Base-by-base conservation (phyloP, 108 stramenopile species). In the Aurantiochytrium sp. region DNA sequence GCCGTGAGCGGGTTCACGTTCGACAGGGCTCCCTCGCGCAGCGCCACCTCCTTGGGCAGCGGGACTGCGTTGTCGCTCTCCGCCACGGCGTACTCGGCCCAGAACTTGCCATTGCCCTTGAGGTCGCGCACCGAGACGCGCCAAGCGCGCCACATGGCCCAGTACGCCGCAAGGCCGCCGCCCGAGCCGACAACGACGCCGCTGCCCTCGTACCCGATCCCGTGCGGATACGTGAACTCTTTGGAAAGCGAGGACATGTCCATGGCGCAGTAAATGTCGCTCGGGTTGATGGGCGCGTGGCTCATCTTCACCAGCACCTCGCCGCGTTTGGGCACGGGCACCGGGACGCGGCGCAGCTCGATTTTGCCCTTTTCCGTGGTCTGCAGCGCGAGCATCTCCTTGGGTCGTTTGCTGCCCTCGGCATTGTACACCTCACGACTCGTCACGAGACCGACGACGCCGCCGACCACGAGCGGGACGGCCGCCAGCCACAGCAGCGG, bases 1-100 rank as follows among this genome's bases (percentile, higher is more conserved):
- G 92, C 94, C 22, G 94, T 93, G 85, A 92, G 92, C 22, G 94
- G 94, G 89, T 94, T 94, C 5, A 93, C 91, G 73, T 92, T 91
- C 50, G 91, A 93, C 3, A 86, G 59, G 3, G 92, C 90, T 36
- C 89, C 90, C 41, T 93, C 94, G 55, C 90, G 90, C 19, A 92
- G 87, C 4, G 91, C 92, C 0, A 92, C 86, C 50, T 92, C 88
- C 8, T 88, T 55, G 42, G 91, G 91, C 92, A 94, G 91, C 30
- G 91, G 69, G 59, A 93, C 92, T 3, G 52, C 12, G 4, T 69
- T 55, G 24, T 86, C 68, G 3, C 55, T 55, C 8, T 90, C 90
- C n/a, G 42, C 68, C 37, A 91, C 55, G 4, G 54, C 32, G 4
- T 93, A 94, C 73, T 94, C 93, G 8, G 92, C 87, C 54, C 93